These are phyloP conservation scores for Apophysomyces sp. DNA, from an alignment of 371 early-diverging fungal genomes.

Conservation along the genomic window DNA sequence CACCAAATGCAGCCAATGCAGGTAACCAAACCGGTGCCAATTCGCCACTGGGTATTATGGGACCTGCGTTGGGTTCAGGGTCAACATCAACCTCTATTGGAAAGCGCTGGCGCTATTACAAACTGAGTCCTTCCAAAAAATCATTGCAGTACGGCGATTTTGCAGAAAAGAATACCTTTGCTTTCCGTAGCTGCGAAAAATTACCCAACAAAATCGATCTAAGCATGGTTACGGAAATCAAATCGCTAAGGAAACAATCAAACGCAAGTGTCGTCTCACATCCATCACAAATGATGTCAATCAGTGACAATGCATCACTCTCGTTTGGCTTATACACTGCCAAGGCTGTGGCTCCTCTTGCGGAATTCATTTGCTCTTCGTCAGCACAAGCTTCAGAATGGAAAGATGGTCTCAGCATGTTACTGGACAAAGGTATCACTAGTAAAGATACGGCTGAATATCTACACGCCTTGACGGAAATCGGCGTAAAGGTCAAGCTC, in stretches of 20 bases:
- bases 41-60: slow-evolving; percentile 5
- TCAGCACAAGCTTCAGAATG: slow-evolving; percentile 65
- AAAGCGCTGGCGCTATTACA: slow-evolving; percentile 62
- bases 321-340: slow-evolving; percentile 53
- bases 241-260: slow-evolving; percentile 34
- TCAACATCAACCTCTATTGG: slow-evolving; percentile 5
- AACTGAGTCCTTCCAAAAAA: slow-evolving; percentile 61
- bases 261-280: slow-evolving; percentile 7
- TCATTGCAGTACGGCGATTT: slow-evolving; percentile 72
- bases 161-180: slow-evolving; percentile 38
- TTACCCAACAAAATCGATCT: slow-evolving; percentile 57
- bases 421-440: slow-evolving; percentile 63
- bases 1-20: neutral
- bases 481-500: slow-evolving; percentile 67
- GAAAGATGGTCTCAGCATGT: slow-evolving; percentile 82
- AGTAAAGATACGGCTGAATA: slow-evolving; percentile 66
- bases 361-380: slow-evolving; percentile 61
- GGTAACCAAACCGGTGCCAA: neutral
- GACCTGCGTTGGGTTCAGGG: neutral
- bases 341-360: slow-evolving; percentile 32
- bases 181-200: slow-evolving; percentile 27
- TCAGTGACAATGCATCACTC: slow-evolving; percentile 3
- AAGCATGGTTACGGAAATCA: slow-evolving; percentile 52
- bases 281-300: neutral
- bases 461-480: slow-evolving; percentile 66